Evolutionary conservation across 129 eudicot genomes (phyloP).

Genomic region (Flaveria sonorensis): DNA sequence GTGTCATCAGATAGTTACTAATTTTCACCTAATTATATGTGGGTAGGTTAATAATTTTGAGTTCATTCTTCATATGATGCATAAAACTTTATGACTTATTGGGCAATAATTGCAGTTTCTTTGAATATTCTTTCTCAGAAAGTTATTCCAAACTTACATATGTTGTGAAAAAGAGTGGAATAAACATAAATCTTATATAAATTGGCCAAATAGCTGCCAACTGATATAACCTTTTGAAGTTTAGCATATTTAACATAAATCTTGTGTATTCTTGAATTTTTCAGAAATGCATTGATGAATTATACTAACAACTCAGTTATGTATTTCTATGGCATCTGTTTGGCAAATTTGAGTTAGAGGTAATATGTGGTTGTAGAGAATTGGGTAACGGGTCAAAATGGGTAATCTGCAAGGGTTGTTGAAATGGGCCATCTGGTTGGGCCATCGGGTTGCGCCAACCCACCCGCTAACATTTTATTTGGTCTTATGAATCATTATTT

Average conservation of each 20-base stretch:
- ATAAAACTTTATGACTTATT: conserved; percentile 7
- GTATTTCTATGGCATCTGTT: background rate
- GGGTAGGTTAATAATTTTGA: conserved; percentile 9
- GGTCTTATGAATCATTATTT: background rate
- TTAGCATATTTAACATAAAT: conserved; percentile 7
- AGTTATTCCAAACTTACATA: conserved; percentile 20
- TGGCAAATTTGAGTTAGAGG: background rate
- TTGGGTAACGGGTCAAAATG: conserved; percentile 5
- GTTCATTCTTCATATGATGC: background rate
- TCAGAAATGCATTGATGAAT: conserved; percentile 10
- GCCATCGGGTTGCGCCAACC: background rate
- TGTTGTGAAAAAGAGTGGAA: conserved; percentile 4
- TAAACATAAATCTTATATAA: background rate
- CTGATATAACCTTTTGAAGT: conserved; percentile 19
- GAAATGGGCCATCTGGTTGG: background rate
- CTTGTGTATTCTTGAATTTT: background rate
- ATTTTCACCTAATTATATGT: conserved; percentile 22
- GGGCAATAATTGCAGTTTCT: conserved; percentile 13
- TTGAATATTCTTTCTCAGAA: background rate
- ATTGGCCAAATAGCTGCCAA: background rate
- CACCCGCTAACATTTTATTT: background rate
- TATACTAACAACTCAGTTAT: background rate
- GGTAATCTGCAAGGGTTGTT: background rate
- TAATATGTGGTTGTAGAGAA: background rate
- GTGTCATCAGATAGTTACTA: conserved; percentile 19